Evolutionary conservation across 1,284 basidiomycete genomes (phyloP), one percentile per base, ranked within the genome.

Genomic region (Boletellus deceptivus): DNA sequence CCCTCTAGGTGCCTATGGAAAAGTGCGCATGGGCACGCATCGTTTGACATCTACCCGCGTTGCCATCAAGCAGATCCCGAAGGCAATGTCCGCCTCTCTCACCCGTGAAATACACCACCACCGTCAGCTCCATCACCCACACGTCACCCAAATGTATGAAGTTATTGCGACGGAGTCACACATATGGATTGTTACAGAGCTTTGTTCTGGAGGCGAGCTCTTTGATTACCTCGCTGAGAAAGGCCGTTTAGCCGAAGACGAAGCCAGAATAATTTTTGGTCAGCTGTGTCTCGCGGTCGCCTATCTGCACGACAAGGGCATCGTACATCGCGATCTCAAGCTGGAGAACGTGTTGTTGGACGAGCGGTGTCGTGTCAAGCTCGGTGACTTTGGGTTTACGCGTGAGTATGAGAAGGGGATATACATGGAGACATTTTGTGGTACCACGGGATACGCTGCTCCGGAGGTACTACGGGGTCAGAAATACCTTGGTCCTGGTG

Each of bases 51-150:
- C 87, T 3, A 86, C 85, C 43, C 83, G 91, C 50, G 93, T 98
- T 56, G 96, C 96, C 46, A 90, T 99, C 73, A 99, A 99, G 74
- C 95, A 98, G 72, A 93, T 99, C 55, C 93, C 96, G 34, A 98
- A 98, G 72, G 83, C 84, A 51, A 84, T 92, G 74, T 92, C 93
- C 44, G 78, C 93, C 24, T 82, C 91, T 42, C 80, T 99, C 44
- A 99, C 95, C 13, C 83, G 97, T 56, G 97, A 99, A 73, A 96
- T 99, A 52, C 96, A 99, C 65, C 96, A 99, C 65, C 97, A 99
- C 72, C 89, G 97, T 29, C 86, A 93, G 43, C 81, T 99, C 8
- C 96, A 98, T 66, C 96, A 99, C 64, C 93, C 93, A 0, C 84
- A 98, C 65, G 84, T 98, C 63, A 90, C 93, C 29, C 93, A 98